A percentile compares a stretch with the other conserved stretches of the same genome.
Conservation (phyloP, 2,329 filamentous ascomycete species). For the Cucurbitaria berberidis region DNA sequence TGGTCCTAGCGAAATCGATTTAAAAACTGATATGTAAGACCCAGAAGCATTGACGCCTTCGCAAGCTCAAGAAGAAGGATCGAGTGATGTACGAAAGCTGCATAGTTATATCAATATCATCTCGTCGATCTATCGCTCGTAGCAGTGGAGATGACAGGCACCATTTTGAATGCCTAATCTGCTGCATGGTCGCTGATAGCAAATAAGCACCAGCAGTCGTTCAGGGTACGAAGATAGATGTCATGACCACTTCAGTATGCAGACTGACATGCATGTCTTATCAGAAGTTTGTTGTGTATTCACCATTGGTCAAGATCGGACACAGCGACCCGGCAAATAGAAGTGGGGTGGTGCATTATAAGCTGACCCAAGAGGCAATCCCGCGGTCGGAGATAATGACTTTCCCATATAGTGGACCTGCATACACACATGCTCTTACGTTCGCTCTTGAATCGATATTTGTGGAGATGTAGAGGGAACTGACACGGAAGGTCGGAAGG, state of each 20-base stretch:
- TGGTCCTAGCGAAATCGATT: conserved; percentile 10
- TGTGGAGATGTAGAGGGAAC: neutral
- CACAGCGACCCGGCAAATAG: neutral
- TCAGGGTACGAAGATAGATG: neutral
- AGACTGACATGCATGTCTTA: conserved; percentile 14
- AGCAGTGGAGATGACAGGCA: neutral
- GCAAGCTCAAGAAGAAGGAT: neutral
- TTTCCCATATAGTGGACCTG: neutral
- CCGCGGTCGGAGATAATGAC: neutral
- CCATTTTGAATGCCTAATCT: neutral
- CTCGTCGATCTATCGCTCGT: conserved; percentile 5
- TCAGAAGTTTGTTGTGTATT: conserved; percentile 18
- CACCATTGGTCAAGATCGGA: conserved; percentile 32
- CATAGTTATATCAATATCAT: neutral
- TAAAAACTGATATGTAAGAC: neutral
- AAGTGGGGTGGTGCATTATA: conserved; percentile 13
- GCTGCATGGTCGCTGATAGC: conserved; percentile 9
- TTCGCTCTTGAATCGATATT: no score
- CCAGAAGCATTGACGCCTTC: neutral
- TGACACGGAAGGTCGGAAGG: neutral
- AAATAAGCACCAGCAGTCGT: conserved; percentile 3
- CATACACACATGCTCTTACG: no score
- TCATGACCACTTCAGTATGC: conserved; percentile 6
- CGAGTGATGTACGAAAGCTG: neutral
- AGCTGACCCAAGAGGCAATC: neutral